phyloP scores from a whole-genome alignment of 2,329 filamentous ascomycete genomes.

The Orbilia quercus region DNA sequence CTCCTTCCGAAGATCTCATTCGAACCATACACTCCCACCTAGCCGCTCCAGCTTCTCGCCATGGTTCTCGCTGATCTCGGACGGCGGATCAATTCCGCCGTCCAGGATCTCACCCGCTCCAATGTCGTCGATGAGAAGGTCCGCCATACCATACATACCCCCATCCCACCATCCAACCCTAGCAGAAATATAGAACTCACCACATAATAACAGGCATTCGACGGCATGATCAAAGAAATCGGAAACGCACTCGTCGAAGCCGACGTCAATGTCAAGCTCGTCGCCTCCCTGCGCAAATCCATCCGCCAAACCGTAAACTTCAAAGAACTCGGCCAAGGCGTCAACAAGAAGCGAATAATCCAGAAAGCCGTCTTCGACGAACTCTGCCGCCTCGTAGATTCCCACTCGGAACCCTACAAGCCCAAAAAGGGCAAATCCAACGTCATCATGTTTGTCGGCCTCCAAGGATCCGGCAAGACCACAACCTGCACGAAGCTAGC shows the following conservation, averaged over 20 bases:
- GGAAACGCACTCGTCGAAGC: conserved; percentile 94
- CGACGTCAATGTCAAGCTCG: conserved; percentile 95
- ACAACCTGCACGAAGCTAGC: conserved; percentile 98
- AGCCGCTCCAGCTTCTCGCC: conserved; percentile 2
- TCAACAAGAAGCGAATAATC: conserved; percentile 98
- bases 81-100: conserved; percentile 96
- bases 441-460: conserved; percentile 99
- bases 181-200: conserved; percentile 11
- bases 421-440: conserved; percentile 96
- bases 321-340: conserved; percentile 86
- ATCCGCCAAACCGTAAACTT: conserved; percentile 94
- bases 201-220: conserved; percentile 76
- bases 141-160: conserved; percentile 19
- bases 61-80: conserved; percentile 99
- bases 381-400: conserved; percentile 93
- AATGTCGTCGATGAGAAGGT: conserved; percentile 97
- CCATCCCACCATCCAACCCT: conserved; percentile 19
- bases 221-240: conserved; percentile 98
- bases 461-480: conserved; percentile 97
- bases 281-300: conserved; percentile 88
- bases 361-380: conserved; percentile 98
- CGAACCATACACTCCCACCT: background rate
- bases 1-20: background rate
- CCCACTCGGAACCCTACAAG: conserved; percentile 93
- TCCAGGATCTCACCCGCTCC: conserved; percentile 90